Evolutionary conservation across 176 grass and related monocot genomes (phyloP).

Genomic region (maize (Zea mays)): DNA sequence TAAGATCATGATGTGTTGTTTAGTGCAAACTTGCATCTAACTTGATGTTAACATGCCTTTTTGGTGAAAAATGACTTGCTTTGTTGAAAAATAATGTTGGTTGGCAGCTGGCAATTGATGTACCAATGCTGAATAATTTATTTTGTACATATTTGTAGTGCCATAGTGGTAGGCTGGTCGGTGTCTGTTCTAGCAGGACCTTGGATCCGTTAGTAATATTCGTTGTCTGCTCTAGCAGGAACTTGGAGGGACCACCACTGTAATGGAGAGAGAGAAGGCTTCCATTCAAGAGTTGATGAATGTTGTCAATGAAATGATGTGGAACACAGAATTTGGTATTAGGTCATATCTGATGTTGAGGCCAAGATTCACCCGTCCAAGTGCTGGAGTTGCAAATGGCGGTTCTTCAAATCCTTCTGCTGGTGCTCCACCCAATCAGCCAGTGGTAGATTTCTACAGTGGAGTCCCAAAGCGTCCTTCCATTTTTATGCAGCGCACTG

Average conservation of each 20-base stretch:
- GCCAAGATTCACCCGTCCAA: constrained; percentile 60
- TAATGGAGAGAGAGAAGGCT: constrained; percentile 89
- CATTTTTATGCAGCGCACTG: constrained; percentile 68
- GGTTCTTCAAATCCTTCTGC: constrained; percentile 43
- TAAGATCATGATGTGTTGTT: not conserved
- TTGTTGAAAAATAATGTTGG: not conserved
- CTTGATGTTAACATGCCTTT: not conserved
- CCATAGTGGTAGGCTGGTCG: not conserved
- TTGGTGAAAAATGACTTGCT: too few relatives aligned
- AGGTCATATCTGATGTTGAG: constrained; percentile 90
- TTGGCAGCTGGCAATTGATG: not conserved
- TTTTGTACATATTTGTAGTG: not conserved
- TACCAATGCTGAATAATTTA: not conserved
- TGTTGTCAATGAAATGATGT: constrained; percentile 80
- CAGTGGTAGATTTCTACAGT: constrained; percentile 85
- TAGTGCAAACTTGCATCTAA: not conserved
- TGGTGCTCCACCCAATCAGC: constrained; percentile 52
- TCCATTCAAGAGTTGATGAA: constrained; percentile 74
- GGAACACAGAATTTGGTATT: constrained; percentile 79
- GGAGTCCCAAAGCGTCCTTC: constrained; percentile 89
- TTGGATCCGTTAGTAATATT: constrained; percentile 21
- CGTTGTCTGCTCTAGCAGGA: constrained; percentile 49
- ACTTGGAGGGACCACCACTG: constrained; percentile 66
- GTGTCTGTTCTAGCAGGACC: constrained; percentile 6
- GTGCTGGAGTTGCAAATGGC: constrained; percentile 49